Base-by-base conservation (phyloP, 805 yeast genomes). In the Kluyveromyces dobzhanskii region DNA sequence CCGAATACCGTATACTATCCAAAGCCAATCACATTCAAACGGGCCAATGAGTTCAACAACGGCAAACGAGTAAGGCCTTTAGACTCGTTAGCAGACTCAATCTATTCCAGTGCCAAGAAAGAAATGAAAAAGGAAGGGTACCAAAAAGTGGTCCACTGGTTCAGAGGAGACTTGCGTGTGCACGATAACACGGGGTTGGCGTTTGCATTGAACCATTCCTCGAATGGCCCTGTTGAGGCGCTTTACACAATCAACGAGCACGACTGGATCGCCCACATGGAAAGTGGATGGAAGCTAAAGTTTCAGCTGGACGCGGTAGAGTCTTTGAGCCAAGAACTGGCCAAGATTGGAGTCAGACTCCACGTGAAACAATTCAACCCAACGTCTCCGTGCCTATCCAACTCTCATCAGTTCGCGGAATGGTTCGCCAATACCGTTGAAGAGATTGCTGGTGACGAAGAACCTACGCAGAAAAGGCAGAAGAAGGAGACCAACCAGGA, bases 151-250 rank as follows among this genome's bases (percentile, higher is more conserved):
- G 64, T 69, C 14, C 76, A 71, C 49, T 64, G 75, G 65, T 71
- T 74, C 38, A 50, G 68, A 13, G 59, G 65, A 27, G 80, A 75
- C 44, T 52, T 73, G 19, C 55, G 79, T 32, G 39, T 64, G 6
- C 53, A 49, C 8, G 76, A 74, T 47, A 74, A 74, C 46, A 55
- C 53, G 1, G 71, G 67, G 0, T 55, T 74, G 29, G 51, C 44
- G 11, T 44, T 57, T 13, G 71, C 73, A 1, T 46, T 65, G 28
- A 43, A 59, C 17, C 43, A 54, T 7, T 40, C 50, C n/a, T 35
- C 44, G 21, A 47, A 51, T 17, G 38, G 37, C 13, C 17, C 44
- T 11, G 32, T 35, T 16, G 30, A 30, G 10, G 62, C 70, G 0
- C 42, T 73, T 10, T 73, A 65, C 49, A 58, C 70, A 16, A 51